Base-by-base conservation (phyloP, 1,284 basidiomycete genomes). In the Ustilago hordei region DNA sequence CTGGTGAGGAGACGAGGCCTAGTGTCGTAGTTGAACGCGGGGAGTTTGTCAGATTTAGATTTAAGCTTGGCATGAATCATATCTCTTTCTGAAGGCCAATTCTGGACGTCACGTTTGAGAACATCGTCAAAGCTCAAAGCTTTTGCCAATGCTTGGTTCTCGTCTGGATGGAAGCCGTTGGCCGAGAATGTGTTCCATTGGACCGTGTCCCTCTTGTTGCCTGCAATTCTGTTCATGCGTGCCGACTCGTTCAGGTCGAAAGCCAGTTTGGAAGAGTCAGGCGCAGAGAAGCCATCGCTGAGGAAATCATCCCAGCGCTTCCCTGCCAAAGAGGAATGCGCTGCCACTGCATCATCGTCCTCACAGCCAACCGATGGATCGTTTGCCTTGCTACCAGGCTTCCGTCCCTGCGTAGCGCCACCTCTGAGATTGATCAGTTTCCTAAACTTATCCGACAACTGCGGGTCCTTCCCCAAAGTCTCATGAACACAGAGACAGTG, bases 221-320 rank as follows among this genome's bases (percentile, higher is more conserved):
- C n/a, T 45, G 43, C 43, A 17, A 54, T 45, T 12, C 79, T 69
- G 31, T 77, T 74, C 35, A 73, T 73, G 32, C 83, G 74, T 17
- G 79, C 75, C 8, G 72, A 75, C 65, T 86, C 84, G 50, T 76
- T 79, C 19, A 86, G 69, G 52, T 86, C 80, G 53, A 86, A 86
- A 3, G 72, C 65, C 23, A 86, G 81, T 47, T 82, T 81, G 47
- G 77, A 74, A 23, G 72, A 48, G 52, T 86, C 84, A n/a, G 83
- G 77, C 6, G 78, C 78, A 53, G 78, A 58, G 45, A 86, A 86
- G 7, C 84, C 83, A 19, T 76, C 81, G 8, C 55, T 68, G 43
- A 79, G 38, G 67, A 85, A 85, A 12, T 83, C 75, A 41, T 72
- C 76, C 84, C 84, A 85, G 38, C 75, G 66, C 63, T 85, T 79